Conservation (phyloP, 1,284 basidiomycete genomes). For the Gymnopus androsaceus region DNA sequence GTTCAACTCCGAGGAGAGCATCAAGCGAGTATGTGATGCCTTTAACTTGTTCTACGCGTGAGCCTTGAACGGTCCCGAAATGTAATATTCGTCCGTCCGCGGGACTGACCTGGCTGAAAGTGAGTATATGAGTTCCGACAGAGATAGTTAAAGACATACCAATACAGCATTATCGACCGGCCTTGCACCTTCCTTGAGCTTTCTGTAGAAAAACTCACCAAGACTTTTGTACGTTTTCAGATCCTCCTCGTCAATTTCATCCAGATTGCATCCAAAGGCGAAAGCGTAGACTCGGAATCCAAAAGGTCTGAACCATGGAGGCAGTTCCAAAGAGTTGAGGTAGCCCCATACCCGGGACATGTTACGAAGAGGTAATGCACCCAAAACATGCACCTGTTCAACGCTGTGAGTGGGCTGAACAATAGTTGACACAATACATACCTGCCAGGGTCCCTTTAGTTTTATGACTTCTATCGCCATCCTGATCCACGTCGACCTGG, state of each 20-base stretch:
- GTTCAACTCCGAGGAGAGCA: conserved; percentile 82
- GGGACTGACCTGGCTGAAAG: conserved; percentile 72
- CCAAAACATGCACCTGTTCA: conserved; percentile 88
- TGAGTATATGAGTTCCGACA: not conserved
- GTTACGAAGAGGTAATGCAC: conserved; percentile 91
- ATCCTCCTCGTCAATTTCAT: conserved; percentile 85
- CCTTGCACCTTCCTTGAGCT: conserved; percentile 80
- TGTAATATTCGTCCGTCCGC: conserved; percentile 94
- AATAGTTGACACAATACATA: conserved; percentile 41
- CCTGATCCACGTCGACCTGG: conserved; percentile 76
- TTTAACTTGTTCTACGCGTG: conserved; percentile 95
- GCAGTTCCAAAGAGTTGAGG: conserved; percentile 88
- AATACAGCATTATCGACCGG: conserved; percentile 80
- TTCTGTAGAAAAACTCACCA: conserved; percentile 94
- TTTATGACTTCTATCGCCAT: conserved; percentile 72
- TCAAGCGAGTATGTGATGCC: conserved; percentile 96
- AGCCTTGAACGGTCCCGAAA: conserved; percentile 83
- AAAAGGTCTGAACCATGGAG: conserved; percentile 91
- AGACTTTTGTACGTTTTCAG: conserved; percentile 80
- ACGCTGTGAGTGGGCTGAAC: conserved; percentile 9
- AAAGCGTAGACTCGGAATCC: conserved; percentile 86
- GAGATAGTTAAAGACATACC: conserved; percentile 42
- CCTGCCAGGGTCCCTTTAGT: conserved; percentile 94
- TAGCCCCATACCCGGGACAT: conserved; percentile 97
- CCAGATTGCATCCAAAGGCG: conserved; percentile 92